Evolutionary conservation across 1,284 basidiomycete species (phyloP), one percentile per base, ranked within the genome.

Genomic region (Apiotrichum montevideense): DNA sequence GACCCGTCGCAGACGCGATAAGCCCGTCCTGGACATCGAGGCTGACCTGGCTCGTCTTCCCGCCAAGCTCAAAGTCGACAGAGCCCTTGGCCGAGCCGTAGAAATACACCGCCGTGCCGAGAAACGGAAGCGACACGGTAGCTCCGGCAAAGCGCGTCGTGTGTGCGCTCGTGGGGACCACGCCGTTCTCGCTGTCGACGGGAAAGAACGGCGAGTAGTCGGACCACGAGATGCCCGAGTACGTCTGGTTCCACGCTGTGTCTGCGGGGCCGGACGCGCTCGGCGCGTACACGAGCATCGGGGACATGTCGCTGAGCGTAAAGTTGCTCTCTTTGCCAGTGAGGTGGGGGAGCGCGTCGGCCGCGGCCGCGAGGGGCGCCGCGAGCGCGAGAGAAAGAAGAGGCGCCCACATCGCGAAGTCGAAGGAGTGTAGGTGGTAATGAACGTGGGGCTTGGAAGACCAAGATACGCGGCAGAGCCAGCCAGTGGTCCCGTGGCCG

Each of bases 71-170:
- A 3, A 52, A 10, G 9, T 21, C 3, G 37, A 53, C n/a, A 2
- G 35, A 39, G 10, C 46, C 52, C 33, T 40, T 34, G 7, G 52
- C 40, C 3, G 33, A 33, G 32, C 52, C 52, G 34, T 21, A 47
- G n/a, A 54, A 54, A 33, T n/a, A 41, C 14, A 54, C 39, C n/a
- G 46, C 52, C 10, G 52, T 54, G 40, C 52, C 52, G 13, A 54
- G 5, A 39, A 54, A 54, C 8, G 13, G 32, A 11, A 54, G 8
- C 2, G 8, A 21, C 9, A 35, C 46, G 15, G 11, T 29, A 6
- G 52, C 46, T 21, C 52, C 46, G 33, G 33, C 52, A 15, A 14
- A 34, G 3, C 21, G 39, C 7, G 52, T 46, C 10, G 33, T 48
- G 46, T 48, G 52, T 33, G 37, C 6, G 29, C 44, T 46, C 29